Conservation (phyloP, 2,329 filamentous ascomycete species). For the Claviceps sp. region DNA sequence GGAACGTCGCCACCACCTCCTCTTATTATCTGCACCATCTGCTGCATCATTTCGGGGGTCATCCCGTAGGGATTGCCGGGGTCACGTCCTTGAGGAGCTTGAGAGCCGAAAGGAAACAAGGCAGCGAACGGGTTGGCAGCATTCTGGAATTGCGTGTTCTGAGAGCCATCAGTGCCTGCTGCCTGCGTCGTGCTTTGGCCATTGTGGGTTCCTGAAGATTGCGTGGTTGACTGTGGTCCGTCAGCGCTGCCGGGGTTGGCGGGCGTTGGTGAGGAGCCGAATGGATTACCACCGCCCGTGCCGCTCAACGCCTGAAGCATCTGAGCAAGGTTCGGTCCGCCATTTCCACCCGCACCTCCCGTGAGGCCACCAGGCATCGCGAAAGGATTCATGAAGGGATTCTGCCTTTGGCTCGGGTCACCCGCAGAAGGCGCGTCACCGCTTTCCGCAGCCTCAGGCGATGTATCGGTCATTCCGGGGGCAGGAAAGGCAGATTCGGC, state of each 20-base stretch:
- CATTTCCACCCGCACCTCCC: conserved; percentile 8
- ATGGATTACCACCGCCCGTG: conserved; percentile 22
- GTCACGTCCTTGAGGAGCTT: conserved; percentile 11
- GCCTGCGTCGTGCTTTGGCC: conserved; percentile 12
- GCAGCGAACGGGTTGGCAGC: conserved; percentile 53
- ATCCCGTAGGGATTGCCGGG: conserved; percentile 30
- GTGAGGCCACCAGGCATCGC: conserved; percentile 14
- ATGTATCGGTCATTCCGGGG: conserved; percentile 82
- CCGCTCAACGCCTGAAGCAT: conserved; percentile 16
- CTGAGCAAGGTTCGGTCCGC: conserved; percentile 13
- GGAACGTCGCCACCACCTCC: conserved; percentile 13
- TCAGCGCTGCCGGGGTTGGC: not conserved
- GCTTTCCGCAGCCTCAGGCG: conserved; percentile 37
- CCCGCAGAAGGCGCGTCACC: conserved; percentile 18
- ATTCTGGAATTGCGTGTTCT: conserved; percentile 20
- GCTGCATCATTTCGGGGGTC: conserved; percentile 42
- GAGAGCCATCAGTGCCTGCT: conserved; percentile 12
- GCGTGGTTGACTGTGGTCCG: conserved; percentile 14
- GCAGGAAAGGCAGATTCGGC: conserved; percentile 61
- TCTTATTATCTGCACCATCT: conserved; percentile 37
- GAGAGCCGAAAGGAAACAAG: conserved; percentile 34
- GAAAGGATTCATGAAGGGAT: conserved; percentile 30
- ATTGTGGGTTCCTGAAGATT: conserved; percentile 13
- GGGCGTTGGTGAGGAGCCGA: conserved; percentile 14
- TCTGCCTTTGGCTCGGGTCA: conserved; percentile 15